Evolutionary conservation across 1,284 basidiomycete species (phyloP).

Genomic region (Marasmius sp.): DNA sequence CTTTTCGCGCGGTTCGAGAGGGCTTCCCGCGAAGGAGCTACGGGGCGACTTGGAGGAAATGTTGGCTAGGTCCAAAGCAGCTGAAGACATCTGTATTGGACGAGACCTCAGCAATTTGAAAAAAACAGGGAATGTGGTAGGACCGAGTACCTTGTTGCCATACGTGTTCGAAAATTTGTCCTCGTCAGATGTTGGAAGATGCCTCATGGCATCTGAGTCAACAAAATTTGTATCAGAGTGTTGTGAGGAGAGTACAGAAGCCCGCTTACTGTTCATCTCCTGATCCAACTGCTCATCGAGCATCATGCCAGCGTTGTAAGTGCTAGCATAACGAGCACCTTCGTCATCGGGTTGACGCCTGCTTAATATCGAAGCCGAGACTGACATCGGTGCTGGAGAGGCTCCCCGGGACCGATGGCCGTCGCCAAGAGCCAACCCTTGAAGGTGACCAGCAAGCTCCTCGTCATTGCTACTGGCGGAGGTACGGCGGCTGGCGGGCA

Average conservation of each 20-base stretch:
- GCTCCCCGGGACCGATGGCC: constrained; percentile 56
- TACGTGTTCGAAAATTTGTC: constrained; percentile 74
- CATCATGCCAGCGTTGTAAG: constrained; percentile 82
- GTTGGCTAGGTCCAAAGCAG: constrained; percentile 90
- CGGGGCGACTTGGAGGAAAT: constrained; percentile 81
- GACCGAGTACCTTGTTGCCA: constrained; percentile 60
- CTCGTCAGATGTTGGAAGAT: constrained; percentile 89
- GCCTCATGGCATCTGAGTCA: constrained; percentile 80
- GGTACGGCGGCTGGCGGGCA: constrained; percentile 84
- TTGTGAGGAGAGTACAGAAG: constrained; percentile 8
- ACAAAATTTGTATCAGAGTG: constrained; percentile 17
- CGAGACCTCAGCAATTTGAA: constrained; percentile 9
- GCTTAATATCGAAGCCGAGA: constrained; percentile 51
- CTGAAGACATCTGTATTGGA: constrained; percentile 77
- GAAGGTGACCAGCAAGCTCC: constrained; percentile 72
- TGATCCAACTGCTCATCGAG: constrained; percentile 87
- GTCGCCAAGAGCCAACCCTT: constrained; percentile 59
- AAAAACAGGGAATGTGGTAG: constrained; percentile 5
- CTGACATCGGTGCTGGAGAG: constrained; percentile 49
- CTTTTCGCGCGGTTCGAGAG: constrained; percentile 64
- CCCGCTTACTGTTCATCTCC: constrained; percentile 80
- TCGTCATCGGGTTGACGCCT: constrained; percentile 55
- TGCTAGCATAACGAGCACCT: constrained; percentile 52
- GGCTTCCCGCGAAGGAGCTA: constrained; percentile 48
- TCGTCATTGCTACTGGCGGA: constrained; percentile 80